A percentile compares a stretch with the other conserved stretches of the same genome.
These are phyloP conservation scores for Penicillium sp. DNA, from an alignment of 2,329 filamentous ascomycete genomes.

Conservation along the genomic window DNA sequence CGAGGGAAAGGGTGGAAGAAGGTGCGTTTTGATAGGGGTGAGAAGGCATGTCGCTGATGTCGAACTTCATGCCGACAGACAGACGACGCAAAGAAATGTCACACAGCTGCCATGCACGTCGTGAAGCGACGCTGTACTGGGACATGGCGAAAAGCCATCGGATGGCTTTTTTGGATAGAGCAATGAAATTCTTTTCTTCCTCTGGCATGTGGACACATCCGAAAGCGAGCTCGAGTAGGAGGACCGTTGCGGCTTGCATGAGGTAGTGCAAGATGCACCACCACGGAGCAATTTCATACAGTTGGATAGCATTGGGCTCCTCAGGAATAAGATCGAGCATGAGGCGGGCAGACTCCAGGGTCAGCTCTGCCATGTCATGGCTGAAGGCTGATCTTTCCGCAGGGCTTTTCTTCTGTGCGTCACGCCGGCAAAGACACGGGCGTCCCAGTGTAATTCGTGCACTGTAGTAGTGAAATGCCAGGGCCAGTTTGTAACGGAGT, in stretches of 20 bases:
- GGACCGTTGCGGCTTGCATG: conserved; percentile 45
- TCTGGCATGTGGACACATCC: conserved; percentile 45
- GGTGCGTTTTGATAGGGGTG: conserved; percentile 17
- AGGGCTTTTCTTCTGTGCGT: conserved; percentile 31
- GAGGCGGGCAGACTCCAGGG: conserved; percentile 39
- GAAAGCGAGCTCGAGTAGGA: conserved; percentile 49
- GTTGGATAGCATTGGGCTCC: conserved; percentile 39
- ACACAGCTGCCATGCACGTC: conserved; percentile 45
- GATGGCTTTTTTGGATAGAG: conserved; percentile 41
- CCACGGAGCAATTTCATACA: conserved; percentile 45
- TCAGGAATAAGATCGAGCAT: conserved; percentile 46
- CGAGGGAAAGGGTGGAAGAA: conserved; percentile 8
- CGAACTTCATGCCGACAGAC: conserved; percentile 35
- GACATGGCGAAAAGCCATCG: conserved; percentile 46
- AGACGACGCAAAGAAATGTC: conserved; percentile 37
- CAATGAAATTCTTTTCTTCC: conserved; percentile 37
- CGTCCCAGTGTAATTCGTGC: conserved; percentile 45
- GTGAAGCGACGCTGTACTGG: conserved; percentile 38
- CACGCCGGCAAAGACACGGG: conserved; percentile 48
- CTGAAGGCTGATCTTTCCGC: conserved; percentile 34
- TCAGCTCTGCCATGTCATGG: conserved; percentile 39
- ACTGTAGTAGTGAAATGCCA: conserved; percentile 48
- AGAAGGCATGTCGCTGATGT: conserved; percentile 36
- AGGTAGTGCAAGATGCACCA: conserved; percentile 48
- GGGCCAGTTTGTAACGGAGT: conserved; percentile 39